Conservation (phyloP, 495 filamentous ascomycete genomes). For the Penicillium turbatum region DNA sequence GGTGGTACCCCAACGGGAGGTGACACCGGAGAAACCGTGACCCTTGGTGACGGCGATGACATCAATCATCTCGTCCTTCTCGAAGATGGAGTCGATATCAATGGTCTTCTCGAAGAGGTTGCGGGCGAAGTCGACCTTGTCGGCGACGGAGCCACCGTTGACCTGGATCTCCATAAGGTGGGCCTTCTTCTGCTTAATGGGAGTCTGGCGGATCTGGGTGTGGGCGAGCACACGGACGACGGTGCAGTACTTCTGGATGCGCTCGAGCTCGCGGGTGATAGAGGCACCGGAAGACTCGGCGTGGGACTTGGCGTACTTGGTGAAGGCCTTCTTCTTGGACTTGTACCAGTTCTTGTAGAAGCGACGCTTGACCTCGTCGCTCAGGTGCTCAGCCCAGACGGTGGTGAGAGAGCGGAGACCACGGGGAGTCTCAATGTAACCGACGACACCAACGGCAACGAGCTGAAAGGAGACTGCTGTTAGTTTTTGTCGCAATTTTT, state of each 20-base stretch:
- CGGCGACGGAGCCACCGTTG: slow-evolving; percentile 90
- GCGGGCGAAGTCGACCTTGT: slow-evolving; percentile 95
- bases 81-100: slow-evolving; percentile 89
- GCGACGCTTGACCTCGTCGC: slow-evolving; percentile 96
- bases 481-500: background rate
- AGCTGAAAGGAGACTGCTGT: slow-evolving; percentile 55
- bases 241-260: slow-evolving; percentile 99
- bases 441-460: slow-evolving; percentile 98
- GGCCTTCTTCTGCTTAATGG: slow-evolving; percentile 99
- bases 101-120: slow-evolving; percentile 98
- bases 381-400: slow-evolving; percentile 98
- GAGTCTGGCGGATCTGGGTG: slow-evolving; percentile 98
- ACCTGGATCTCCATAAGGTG: slow-evolving; percentile 99
- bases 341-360: slow-evolving; percentile 99
- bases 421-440: slow-evolving; percentile 99
- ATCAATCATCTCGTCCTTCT: slow-evolving; percentile 99
- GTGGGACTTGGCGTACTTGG: slow-evolving; percentile 99
- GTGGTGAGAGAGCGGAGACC: slow-evolving; percentile 99
- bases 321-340: slow-evolving; percentile 99
- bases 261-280: slow-evolving; percentile 94
- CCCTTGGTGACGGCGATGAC: slow-evolving; percentile 99
- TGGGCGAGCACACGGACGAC: slow-evolving; percentile 99
- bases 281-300: slow-evolving; percentile 82
- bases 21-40: slow-evolving; percentile 97
- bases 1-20: slow-evolving; percentile 98